Percentiles rank a stretch among this genome's conserved stretches.
Evolutionary conservation across 352 stramenopile genomes (phyloP).

Genomic region (Aphanomyces cochlioides): DNA sequence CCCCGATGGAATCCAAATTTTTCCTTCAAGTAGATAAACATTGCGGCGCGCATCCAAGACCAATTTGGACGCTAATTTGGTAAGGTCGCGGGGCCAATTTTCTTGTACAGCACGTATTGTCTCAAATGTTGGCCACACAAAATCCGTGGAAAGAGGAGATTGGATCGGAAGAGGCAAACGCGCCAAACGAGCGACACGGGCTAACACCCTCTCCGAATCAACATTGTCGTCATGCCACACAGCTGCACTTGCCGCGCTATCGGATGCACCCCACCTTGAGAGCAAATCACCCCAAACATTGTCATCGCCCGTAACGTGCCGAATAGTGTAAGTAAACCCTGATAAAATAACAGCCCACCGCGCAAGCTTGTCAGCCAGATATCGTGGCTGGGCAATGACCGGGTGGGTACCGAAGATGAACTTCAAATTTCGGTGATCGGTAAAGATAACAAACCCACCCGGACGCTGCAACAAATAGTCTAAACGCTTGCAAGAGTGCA

Average conservation of each 20-base stretch:
- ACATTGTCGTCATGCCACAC: constrained; percentile 19
- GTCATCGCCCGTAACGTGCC: constrained; percentile 31
- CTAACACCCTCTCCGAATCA: not conserved
- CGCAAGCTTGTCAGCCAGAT: constrained; percentile 37
- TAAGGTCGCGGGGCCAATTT: not conserved
- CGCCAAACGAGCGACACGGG: too few species aligned
- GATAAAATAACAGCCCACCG: constrained; percentile 32
- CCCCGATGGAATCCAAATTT: too few species aligned
- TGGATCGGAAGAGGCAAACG: too few species aligned
- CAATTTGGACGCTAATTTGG: constrained; percentile 27
- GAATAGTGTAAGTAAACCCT: constrained; percentile 37
- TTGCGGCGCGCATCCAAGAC: too few species aligned
- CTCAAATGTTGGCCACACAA: not conserved
- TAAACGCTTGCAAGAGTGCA: constrained; percentile 34
- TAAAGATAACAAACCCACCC: constrained; percentile 32
- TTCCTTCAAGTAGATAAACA: too few species aligned
- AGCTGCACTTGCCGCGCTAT: not conserved
- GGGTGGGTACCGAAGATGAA: not conserved
- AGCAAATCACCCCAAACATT: constrained; percentile 42
- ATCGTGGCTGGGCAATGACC: too few species aligned
- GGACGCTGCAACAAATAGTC: constrained; percentile 32
- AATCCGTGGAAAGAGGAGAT: too few species aligned
- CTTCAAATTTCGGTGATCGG: constrained; percentile 34
- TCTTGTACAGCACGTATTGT: not conserved
- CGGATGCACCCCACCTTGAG: constrained; percentile 28